Conservation (phyloP, 2,329 filamentous ascomycete genomes). For the Stagonosporopsis vannaccii region DNA sequence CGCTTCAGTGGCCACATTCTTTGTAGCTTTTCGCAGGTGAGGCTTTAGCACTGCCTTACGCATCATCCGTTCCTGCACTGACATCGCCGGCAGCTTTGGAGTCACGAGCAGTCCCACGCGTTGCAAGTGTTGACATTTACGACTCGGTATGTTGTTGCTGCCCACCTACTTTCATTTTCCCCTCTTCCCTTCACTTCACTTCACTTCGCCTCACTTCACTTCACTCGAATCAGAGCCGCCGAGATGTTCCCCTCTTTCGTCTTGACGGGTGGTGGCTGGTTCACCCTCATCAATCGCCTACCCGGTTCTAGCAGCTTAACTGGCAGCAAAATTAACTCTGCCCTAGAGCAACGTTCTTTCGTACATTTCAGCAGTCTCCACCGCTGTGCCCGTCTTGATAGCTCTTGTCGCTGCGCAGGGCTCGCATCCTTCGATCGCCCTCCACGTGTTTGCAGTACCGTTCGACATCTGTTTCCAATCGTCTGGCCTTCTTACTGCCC, state of each 20-base stretch:
- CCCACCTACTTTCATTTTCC: conserved; percentile 5
- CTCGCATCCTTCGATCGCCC: conserved; percentile 15
- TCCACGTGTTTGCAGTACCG: conserved; percentile 11
- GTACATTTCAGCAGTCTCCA: conserved; percentile 40
- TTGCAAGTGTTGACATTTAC: conserved; percentile 52
- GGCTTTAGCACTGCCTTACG: conserved; percentile 15
- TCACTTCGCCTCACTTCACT: conserved; percentile 17
- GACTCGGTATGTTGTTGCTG: conserved; percentile 42
- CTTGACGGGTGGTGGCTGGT: conserved; percentile 11
- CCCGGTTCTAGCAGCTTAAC: neutral
- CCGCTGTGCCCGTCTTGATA: conserved; percentile 25
- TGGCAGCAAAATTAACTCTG: conserved; percentile 20
- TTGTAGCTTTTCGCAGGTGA: conserved; percentile 54
- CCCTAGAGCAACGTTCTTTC: conserved; percentile 41
- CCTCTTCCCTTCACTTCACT: conserved; percentile 17
- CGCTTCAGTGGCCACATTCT: conserved; percentile 55
- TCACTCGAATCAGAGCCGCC: neutral
- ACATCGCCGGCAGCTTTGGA: conserved; percentile 47
- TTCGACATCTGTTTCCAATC: conserved; percentile 2
- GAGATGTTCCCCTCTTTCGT: conserved; percentile 4
- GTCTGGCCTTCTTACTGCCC: conserved; percentile 2
- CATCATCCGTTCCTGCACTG: conserved; percentile 17
- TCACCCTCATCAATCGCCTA: conserved; percentile 35
- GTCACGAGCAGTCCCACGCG: conserved; percentile 50
- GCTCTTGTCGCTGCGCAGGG: conserved; percentile 20